These are phyloP conservation scores for baker's yeast (Saccharomyces cerevisiae) DNA, from an alignment of 805 yeast species.

Conservation along the genomic window DNA sequence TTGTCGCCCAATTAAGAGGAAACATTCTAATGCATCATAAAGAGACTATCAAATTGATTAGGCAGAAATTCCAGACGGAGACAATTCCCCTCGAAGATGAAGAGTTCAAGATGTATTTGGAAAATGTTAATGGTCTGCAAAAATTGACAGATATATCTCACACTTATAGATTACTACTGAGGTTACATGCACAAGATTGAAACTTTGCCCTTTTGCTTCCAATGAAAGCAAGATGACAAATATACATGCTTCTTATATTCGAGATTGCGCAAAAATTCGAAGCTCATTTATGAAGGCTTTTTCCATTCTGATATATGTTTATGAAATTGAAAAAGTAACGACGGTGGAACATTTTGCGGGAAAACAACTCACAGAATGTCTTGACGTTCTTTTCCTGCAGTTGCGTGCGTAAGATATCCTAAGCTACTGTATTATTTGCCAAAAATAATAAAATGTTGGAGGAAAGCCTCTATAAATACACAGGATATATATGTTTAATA, in stretches of 20 bases:
- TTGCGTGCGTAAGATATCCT: too few relatives aligned
- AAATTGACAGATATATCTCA: slow-evolving; percentile 15
- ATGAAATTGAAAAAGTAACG: neutral
- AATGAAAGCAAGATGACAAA: neutral
- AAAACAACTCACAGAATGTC: neutral
- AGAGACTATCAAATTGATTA: slow-evolving; percentile 6
- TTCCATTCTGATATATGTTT: neutral
- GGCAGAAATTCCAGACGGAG: slow-evolving; percentile 9
- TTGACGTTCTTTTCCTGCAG: too few relatives aligned
- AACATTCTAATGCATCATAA: slow-evolving; percentile 14
- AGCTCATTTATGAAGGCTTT: neutral
- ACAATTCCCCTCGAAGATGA: slow-evolving; percentile 13
- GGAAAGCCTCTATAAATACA: too few relatives aligned
- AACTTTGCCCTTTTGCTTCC: neutral
- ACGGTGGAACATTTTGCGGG: neutral
- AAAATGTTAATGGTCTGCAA: slow-evolving; percentile 14
- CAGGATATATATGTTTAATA: too few relatives aligned
- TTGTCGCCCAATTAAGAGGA: slow-evolving; percentile 12
- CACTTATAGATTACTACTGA: slow-evolving; percentile 8
- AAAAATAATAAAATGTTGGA: too few relatives aligned
- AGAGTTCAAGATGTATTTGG: slow-evolving; percentile 16
- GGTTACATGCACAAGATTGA: neutral
- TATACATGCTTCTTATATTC: neutral
- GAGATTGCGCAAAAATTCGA: neutral
- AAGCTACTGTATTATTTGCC: too few relatives aligned